Conservation (phyloP, 2,329 filamentous ascomycete genomes). For the Cercospora sp. region DNA sequence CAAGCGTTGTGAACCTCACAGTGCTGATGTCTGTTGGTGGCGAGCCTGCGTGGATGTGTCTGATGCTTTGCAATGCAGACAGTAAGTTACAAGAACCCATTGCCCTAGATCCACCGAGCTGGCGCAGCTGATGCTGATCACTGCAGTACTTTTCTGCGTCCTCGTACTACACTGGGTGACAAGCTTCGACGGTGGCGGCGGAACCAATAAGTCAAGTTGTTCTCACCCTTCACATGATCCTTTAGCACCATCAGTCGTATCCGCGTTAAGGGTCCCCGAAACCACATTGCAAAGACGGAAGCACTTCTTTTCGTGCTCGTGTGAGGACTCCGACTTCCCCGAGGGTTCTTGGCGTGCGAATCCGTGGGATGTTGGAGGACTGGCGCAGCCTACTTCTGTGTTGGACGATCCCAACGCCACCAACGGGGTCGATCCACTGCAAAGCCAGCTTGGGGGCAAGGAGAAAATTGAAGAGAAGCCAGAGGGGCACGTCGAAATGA, state of each 20-base stretch:
- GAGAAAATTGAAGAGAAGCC: neutral
- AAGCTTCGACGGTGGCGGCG: conserved; percentile 16
- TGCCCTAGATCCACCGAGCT: too few species aligned
- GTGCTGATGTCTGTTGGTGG: conserved; percentile 18
- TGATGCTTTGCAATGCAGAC: conserved; percentile 22
- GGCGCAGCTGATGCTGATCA: neutral
- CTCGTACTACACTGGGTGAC: conserved; percentile 24
- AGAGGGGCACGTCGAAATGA: neutral
- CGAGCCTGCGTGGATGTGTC: conserved; percentile 21
- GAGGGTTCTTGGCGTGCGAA: conserved; percentile 19
- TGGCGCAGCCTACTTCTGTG: neutral
- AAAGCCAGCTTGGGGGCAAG: neutral
- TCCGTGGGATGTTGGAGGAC: conserved; percentile 17
- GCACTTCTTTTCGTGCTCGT: conserved; percentile 9
- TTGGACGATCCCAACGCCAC: neutral
- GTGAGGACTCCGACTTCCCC: conserved; percentile 21
- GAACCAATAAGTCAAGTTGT: conserved; percentile 8
- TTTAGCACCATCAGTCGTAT: neutral
- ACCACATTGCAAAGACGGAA: conserved; percentile 2
- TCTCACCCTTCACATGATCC: conserved; percentile 11
- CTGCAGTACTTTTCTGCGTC: conserved; percentile 20
- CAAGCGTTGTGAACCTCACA: conserved; percentile 21
- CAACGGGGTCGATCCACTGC: neutral
- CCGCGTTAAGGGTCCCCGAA: neutral
- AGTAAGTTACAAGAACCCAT: conserved; percentile 13